Percentiles rank a stretch among this genome's conserved stretches.
These are phyloP conservation scores for Aegilops umbellulata DNA, from an alignment of 176 grass and related monocot species.

Conservation along the genomic window DNA sequence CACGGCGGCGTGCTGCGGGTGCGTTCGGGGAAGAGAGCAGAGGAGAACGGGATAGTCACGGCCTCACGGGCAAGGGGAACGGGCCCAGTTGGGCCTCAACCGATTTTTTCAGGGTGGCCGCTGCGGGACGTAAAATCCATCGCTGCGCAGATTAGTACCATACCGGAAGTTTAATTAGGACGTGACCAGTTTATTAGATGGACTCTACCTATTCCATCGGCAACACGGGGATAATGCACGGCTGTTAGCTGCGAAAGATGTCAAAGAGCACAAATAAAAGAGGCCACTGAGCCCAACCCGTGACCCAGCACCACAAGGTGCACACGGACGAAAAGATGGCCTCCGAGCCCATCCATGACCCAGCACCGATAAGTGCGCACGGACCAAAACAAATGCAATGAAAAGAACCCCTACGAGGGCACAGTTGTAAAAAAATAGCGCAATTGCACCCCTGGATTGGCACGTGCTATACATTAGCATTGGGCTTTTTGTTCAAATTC, in stretches of 20 bases:
- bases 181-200: neutral
- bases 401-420: neutral
- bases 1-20: no score
- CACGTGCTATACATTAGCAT: neutral
- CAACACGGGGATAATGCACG: neutral
- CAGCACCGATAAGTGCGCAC: no score
- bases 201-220: neutral
- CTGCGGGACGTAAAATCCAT: neutral
- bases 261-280: no score
- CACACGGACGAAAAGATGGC: neutral
- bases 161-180: neutral
- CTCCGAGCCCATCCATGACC: no score
- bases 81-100: neutral
- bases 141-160: neutral
- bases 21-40: no score
- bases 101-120: neutral
- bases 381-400: neutral
- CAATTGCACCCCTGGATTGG: neutral
- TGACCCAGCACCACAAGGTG: neutral
- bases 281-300: no score
- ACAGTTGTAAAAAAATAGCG: neutral
- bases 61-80: neutral
- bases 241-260: no score
- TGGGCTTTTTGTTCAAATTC: no score
- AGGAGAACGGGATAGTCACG: no score